Percentiles rank a stretch among this genome's conserved stretches.
phyloP scores from a whole-genome alignment of 768 basidiomycete genomes.

The Fibroporia radiculosa region DNA sequence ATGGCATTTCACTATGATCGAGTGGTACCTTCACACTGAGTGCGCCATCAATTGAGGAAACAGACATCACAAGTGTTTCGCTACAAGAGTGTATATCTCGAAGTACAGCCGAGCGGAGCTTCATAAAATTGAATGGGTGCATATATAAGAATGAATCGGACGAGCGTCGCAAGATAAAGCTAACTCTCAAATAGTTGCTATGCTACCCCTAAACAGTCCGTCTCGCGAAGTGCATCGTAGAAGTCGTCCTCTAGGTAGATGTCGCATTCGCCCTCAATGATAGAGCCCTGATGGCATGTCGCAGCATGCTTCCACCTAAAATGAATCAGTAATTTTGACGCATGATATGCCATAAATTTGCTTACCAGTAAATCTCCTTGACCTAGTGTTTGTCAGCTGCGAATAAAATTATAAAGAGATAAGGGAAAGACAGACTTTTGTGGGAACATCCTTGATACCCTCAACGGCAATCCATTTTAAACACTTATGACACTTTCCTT shows the following conservation, averaged over 20 bases:
- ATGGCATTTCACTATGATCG: too few relatives aligned
- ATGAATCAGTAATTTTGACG: not conserved
- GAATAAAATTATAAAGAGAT: not conserved
- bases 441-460: constrained; percentile 65
- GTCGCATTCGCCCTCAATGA: constrained; percentile 48
- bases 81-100: too few relatives aligned
- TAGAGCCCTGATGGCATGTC: constrained; percentile 56
- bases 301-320: constrained; percentile 81
- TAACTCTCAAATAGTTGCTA: too few relatives aligned
- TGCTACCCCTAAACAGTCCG: too few relatives aligned
- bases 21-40: too few relatives aligned
- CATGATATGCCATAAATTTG: not conserved
- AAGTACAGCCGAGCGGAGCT: too few relatives aligned
- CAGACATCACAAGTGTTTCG: too few relatives aligned
- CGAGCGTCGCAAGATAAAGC: too few relatives aligned
- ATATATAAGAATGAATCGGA: too few relatives aligned
- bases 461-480: constrained; percentile 64
- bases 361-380: constrained; percentile 67
- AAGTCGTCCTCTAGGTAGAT: constrained; percentile 44
- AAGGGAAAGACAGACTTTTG: constrained; percentile 42
- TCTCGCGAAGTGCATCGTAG: constrained; percentile 6
- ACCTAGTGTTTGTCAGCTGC: constrained; percentile 33
- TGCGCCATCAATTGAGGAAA: too few relatives aligned
- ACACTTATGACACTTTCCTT: constrained; percentile 79
- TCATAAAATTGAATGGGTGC: too few relatives aligned